Evolutionary conservation across 177 flowering plant species (phyloP).

Genomic region (Vitis hybrid): DNA sequence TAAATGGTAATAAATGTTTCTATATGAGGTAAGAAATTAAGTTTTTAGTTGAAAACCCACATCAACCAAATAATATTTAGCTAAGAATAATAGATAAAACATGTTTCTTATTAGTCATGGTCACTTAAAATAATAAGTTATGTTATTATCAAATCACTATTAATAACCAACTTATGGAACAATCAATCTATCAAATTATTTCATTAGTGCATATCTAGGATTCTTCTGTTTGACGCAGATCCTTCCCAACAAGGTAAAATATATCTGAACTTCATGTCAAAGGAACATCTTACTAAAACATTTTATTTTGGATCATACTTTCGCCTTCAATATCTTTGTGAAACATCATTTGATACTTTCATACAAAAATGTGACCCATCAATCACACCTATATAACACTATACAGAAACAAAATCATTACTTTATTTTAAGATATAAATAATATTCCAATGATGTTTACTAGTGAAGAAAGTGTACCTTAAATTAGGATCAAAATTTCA

Average conservation of each 20-base stretch:
- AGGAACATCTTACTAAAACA: neutral
- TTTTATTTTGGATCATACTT: neutral
- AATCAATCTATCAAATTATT: neutral
- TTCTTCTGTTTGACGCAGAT: neutral
- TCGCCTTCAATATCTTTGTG: neutral
- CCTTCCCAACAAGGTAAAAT: neutral
- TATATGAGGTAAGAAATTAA: too few species aligned
- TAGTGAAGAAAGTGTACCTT: neutral
- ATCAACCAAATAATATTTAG: too few species aligned
- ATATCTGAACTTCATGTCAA: too few species aligned
- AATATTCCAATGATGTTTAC: neutral
- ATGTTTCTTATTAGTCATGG: too few species aligned
- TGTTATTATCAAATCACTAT: neutral
- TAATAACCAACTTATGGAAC: neutral
- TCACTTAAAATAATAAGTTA: neutral
- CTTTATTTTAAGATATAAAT: too few species aligned
- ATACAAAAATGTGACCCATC: neutral
- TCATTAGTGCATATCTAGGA: neutral
- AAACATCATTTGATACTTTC: neutral
- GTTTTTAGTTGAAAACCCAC: too few species aligned
- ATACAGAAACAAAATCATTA: neutral
- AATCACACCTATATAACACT: neutral
- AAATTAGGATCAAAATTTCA: neutral
- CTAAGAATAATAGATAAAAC: too few species aligned
- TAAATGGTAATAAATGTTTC: too few species aligned